Evolutionary conservation across 2,329 filamentous ascomycete genomes (phyloP).

Genomic region (Exophiala sp.): DNA sequence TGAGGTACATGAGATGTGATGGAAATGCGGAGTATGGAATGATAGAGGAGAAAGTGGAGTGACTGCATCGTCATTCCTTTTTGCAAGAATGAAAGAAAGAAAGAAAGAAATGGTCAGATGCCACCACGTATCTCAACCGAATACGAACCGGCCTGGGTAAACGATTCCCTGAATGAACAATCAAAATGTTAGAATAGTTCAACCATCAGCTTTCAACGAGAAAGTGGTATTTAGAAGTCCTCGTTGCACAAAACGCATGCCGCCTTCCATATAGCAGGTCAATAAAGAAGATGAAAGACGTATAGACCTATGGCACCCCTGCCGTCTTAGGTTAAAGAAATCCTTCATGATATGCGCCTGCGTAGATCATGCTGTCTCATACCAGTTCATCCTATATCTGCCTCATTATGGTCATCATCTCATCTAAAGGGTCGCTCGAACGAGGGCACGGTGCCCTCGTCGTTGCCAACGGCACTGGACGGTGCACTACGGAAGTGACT

Average conservation of each 20-base stretch:
- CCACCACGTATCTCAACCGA: too few species aligned
- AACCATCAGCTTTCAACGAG: conserved; percentile 4
- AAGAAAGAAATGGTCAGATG: too few species aligned
- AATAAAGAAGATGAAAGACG: background rate
- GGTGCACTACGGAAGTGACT: conserved; percentile 39
- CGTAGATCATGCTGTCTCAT: conserved; percentile 19
- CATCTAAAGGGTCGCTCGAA: conserved; percentile 23
- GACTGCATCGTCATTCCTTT: too few species aligned
- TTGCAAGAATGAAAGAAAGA: too few species aligned
- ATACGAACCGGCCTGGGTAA: background rate
- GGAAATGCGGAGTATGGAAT: too few species aligned
- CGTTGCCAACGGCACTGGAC: conserved; percentile 34
- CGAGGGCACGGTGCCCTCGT: conserved; percentile 24
- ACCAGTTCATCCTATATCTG: background rate
- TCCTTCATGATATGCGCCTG: conserved; percentile 21
- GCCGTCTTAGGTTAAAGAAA: background rate
- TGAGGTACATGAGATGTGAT: too few species aligned
- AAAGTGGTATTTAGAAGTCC: conserved; percentile 13
- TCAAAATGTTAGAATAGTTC: background rate
- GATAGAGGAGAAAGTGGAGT: too few species aligned
- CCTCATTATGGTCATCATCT: conserved; percentile 6
- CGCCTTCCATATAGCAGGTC: conserved; percentile 1
- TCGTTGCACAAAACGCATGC: background rate
- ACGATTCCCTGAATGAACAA: background rate
- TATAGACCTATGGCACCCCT: background rate